Conservation (phyloP, 306 rosid genomes). For the Acacia confusa region DNA sequence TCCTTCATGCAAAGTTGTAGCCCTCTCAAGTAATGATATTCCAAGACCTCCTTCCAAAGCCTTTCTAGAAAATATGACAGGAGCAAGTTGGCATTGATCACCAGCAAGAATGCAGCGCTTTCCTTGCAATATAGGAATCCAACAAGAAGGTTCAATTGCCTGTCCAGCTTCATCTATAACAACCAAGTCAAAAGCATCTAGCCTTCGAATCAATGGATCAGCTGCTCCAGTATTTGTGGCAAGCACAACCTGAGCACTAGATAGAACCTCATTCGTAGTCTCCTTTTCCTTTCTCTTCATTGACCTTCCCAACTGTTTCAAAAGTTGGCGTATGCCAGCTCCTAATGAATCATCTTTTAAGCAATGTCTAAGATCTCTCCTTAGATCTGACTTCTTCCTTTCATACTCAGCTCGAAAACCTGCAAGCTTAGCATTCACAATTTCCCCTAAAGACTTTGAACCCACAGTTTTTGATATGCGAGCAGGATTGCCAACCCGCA, state of each 20-base stretch:
- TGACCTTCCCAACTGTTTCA: slow-evolving; percentile 69
- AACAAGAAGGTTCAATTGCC: slow-evolving; percentile 90
- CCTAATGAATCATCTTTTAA: slow-evolving; percentile 79
- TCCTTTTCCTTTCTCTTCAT: slow-evolving; percentile 80
- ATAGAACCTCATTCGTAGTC: slow-evolving; percentile 64
- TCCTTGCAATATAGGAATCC: slow-evolving; percentile 79
- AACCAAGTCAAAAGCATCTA: slow-evolving; percentile 71
- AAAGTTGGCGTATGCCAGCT: slow-evolving; percentile 85
- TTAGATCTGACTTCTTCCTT: slow-evolving; percentile 79
- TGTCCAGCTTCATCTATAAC: slow-evolving; percentile 86
- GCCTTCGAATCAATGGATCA: slow-evolving; percentile 66
- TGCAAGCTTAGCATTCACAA: slow-evolving; percentile 67
- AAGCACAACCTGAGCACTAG: slow-evolving; percentile 77
- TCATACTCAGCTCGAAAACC: slow-evolving; percentile 61
- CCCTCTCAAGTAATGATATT: slow-evolving; percentile 74
- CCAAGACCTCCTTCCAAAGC: slow-evolving; percentile 86
- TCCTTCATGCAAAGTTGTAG: slow-evolving; percentile 69
- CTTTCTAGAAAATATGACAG: slow-evolving; percentile 76
- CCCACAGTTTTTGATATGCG: slow-evolving; percentile 64
- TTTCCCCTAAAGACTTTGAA: slow-evolving; percentile 74
- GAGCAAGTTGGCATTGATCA: slow-evolving; percentile 86
- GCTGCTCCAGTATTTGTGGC: slow-evolving; percentile 90
- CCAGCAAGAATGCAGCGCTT: slow-evolving; percentile 86
- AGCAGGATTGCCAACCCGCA: slow-evolving; percentile 87
- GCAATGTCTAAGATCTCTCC: slow-evolving; percentile 76